Conservation (phyloP, 164 flowering plant genomes). For the Hamamelis virginiana region DNA sequence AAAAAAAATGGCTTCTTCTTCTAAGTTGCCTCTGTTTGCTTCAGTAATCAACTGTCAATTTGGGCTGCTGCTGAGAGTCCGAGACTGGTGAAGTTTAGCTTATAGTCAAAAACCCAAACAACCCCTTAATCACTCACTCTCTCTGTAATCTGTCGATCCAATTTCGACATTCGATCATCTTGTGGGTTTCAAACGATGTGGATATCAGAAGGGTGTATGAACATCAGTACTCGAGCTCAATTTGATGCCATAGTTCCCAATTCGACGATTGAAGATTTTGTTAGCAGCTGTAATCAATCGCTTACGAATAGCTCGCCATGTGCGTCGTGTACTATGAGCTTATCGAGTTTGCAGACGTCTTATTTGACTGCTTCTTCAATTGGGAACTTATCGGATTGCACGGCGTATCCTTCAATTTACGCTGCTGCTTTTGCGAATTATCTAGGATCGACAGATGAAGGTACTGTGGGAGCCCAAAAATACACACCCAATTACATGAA, state of each 20-base stretch:
- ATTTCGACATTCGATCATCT: conserved; percentile 26
- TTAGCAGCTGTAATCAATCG: conserved; percentile 31
- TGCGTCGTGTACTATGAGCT: conserved; percentile 33
- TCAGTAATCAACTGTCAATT: neutral
- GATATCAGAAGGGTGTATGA: conserved; percentile 44
- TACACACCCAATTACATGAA: too few relatives aligned
- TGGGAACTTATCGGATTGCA: conserved; percentile 39
- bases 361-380: conserved; percentile 26
- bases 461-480: too few relatives aligned
- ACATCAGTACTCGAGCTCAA: conserved; percentile 31
- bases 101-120: too few relatives aligned
- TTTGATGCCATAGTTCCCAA: conserved; percentile 31
- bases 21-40: neutral
- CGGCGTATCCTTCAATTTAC: conserved; percentile 32
- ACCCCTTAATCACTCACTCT: neutral
- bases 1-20: neutral
- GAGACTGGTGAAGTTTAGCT: neutral
- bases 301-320: conserved; percentile 33
- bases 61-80: neutral
- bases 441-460: conserved; percentile 35
- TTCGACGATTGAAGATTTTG: conserved; percentile 15
- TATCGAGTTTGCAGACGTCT: conserved; percentile 23
- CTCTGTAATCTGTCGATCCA: conserved; percentile 4
- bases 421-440: conserved; percentile 39
- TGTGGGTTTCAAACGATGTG: conserved; percentile 42